phyloP scores from a whole-genome alignment of 495 filamentous ascomycete genomes.

The Aspergillus avenaceus region DNA sequence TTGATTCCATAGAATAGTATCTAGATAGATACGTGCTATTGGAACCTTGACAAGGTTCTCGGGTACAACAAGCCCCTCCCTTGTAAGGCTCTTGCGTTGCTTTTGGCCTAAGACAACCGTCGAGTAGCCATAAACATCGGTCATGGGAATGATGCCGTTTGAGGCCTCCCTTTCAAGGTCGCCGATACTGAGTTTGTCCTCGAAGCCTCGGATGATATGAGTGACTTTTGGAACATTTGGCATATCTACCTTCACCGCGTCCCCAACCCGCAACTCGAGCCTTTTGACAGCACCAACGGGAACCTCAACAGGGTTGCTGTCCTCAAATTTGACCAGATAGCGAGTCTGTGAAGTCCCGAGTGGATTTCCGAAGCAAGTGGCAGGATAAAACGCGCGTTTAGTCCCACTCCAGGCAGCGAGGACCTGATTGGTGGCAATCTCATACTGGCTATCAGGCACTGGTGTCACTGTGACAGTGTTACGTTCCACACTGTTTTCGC shows the following conservation, averaged over 20 bases:
- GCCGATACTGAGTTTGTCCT: slow-evolving; percentile 33
- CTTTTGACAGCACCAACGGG: slow-evolving; percentile 39
- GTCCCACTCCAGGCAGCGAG: slow-evolving; percentile 48
- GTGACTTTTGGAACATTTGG: slow-evolving; percentile 40
- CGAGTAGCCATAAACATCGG: slow-evolving; percentile 44
- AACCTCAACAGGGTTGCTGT: slow-evolving; percentile 40
- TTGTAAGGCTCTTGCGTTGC: slow-evolving; percentile 42
- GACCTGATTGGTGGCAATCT: slow-evolving; percentile 43
- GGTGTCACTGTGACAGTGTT: neutral
- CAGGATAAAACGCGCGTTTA: slow-evolving; percentile 47
- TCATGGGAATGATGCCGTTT: slow-evolving; percentile 30
- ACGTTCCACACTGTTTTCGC: neutral
- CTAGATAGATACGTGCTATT: slow-evolving; percentile 44
- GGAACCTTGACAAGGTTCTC: slow-evolving; percentile 41
- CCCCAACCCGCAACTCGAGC: slow-evolving; percentile 45
- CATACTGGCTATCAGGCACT: slow-evolving; percentile 2
- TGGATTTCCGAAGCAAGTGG: slow-evolving; percentile 43
- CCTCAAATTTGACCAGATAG: slow-evolving; percentile 46
- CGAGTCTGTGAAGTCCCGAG: slow-evolving; percentile 33
- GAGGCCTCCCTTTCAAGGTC: slow-evolving; percentile 23
- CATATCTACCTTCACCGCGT: slow-evolving; percentile 50
- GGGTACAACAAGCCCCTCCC: slow-evolving; percentile 19
- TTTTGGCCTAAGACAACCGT: slow-evolving; percentile 42
- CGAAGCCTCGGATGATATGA: slow-evolving; percentile 43
- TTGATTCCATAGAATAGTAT: slow-evolving; percentile 46